Base-by-base conservation (phyloP, 2,329 filamentous ascomycete species). In the Aspergillus floridensis region DNA sequence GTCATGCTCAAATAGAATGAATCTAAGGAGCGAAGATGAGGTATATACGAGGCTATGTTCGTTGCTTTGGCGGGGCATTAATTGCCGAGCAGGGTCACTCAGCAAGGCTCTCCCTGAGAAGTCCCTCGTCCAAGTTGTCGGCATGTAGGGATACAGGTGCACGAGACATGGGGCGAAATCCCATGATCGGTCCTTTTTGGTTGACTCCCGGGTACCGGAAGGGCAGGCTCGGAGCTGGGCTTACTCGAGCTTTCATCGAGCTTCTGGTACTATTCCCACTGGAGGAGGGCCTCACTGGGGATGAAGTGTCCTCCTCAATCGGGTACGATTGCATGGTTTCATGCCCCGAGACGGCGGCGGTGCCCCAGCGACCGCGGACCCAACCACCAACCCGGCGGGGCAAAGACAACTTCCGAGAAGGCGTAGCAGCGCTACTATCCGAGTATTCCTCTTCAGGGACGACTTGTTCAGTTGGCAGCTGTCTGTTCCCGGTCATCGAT, bases 181-280 rank as follows among this genome's bases (percentile, higher is more conserved):
- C 90, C 0, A 89, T 85, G 48, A 95, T 88, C 0, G 86, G 82
- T 0, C 91, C 91, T 1, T 85, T 82, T 70, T 93, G 91, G 68
- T 95, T 95, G 70, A 95, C 91, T 0, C 91, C 91, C 1, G 89
- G 84, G 4, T 84, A 76, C 48, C 90, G 81, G 48, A 73, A 74
- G 14, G 65, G 61, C 48, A 70, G 58, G 32, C 16, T 63, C 57
- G 38, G 58, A 35, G 24, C 49, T 56, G 16, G 53, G 47, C 32
- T 58, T 60, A 21, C 49, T 59, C 53, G 38, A 19, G 14, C 38
- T 6, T 16, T 44, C 16, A 6, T 19, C 6, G 16, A 7, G 38
- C 16, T 7, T 12, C 38, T 19, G 16, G 38, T 19, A n/a, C 14
- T 44, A 14, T 19, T 19, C 1, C 38, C 16, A 90, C 85, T 1